Conservation (phyloP, 306 rosid genomes). For the Rosa persica region DNA sequence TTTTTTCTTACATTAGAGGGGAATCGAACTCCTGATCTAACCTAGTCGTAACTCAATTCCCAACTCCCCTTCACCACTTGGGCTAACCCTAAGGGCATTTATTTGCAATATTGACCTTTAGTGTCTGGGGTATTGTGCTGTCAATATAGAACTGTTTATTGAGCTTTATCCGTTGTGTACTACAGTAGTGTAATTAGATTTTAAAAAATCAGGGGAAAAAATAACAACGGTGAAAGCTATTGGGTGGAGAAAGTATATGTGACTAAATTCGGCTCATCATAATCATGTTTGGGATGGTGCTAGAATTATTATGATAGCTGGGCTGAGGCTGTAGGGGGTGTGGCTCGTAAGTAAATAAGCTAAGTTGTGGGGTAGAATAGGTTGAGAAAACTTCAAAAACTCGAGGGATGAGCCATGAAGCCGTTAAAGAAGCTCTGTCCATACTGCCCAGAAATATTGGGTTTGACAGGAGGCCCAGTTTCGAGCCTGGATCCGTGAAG, state of each 20-base stretch:
- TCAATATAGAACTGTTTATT: not conserved
- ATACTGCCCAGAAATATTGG: not conserved
- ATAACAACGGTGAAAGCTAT: no score
- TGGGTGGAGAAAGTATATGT: not conserved
- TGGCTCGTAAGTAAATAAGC: not conserved
- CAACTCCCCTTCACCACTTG: not conserved
- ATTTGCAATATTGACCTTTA: not conserved
- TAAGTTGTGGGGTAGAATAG: not conserved
- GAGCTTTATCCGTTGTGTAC: no score
- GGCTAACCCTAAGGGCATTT: not conserved
- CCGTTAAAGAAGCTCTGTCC: not conserved
- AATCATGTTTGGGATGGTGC: not conserved
- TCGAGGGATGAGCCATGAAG: not conserved
- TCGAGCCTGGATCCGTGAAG: not conserved
- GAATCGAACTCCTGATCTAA: not conserved
- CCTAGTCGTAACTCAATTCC: not conserved
- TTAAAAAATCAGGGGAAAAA: not conserved
- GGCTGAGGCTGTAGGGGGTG: not conserved
- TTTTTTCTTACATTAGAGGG: not conserved
- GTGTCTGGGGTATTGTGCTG: not conserved
- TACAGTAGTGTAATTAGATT: not conserved
- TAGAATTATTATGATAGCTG: not conserved
- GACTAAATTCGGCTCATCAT: not conserved
- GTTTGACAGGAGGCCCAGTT: not conserved
- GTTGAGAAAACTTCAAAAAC: not conserved